These are phyloP conservation scores for Penicillium concentricum DNA, from an alignment of 2,329 filamentous ascomycete species.

Conservation along the genomic window DNA sequence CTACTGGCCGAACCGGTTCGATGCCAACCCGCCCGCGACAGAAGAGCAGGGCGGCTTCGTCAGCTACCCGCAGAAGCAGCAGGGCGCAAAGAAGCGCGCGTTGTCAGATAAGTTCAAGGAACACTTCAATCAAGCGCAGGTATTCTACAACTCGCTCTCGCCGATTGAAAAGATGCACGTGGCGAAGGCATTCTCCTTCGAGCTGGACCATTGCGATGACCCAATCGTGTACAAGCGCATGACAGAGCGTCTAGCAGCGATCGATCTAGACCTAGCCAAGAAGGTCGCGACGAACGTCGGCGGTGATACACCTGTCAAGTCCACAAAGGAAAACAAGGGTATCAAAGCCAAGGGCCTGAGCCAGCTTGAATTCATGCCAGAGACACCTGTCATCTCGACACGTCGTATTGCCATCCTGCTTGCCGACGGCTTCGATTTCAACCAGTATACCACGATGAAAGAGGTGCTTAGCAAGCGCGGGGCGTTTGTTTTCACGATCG, in stretches of 20 bases:
- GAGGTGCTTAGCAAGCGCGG: constrained; percentile 60
- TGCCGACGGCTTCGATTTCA: constrained; percentile 71
- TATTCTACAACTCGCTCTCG: constrained; percentile 39
- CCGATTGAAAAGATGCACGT: constrained; percentile 37
- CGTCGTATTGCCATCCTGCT: constrained; percentile 74
- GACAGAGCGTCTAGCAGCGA: constrained; percentile 65
- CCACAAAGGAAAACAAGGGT: constrained; percentile 62
- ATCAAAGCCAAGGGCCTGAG: constrained; percentile 61
- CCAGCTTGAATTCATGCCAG: constrained; percentile 65
- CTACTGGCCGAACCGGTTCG: constrained; percentile 76
- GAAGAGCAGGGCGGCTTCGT: constrained; percentile 65
- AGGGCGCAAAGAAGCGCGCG: constrained; percentile 66
- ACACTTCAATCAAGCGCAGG: constrained; percentile 38
- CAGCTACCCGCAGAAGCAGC: constrained; percentile 64
- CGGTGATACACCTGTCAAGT: constrained; percentile 57
- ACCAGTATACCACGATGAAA: constrained; percentile 65
- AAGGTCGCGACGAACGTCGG: constrained; percentile 70
- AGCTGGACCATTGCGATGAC: constrained; percentile 63
- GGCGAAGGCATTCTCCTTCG: constrained; percentile 39
- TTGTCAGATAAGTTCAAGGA: constrained; percentile 47
- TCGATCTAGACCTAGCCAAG: constrained; percentile 68
- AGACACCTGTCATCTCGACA: constrained; percentile 65
- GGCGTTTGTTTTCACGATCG: constrained; percentile 73
- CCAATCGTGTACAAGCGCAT: constrained; percentile 73
- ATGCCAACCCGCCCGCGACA: constrained; percentile 61